Evolutionary conservation across 208 protist genomes (phyloP), one percentile per base, ranked within the genome.

Genomic region (Crithidia fasciculata): DNA sequence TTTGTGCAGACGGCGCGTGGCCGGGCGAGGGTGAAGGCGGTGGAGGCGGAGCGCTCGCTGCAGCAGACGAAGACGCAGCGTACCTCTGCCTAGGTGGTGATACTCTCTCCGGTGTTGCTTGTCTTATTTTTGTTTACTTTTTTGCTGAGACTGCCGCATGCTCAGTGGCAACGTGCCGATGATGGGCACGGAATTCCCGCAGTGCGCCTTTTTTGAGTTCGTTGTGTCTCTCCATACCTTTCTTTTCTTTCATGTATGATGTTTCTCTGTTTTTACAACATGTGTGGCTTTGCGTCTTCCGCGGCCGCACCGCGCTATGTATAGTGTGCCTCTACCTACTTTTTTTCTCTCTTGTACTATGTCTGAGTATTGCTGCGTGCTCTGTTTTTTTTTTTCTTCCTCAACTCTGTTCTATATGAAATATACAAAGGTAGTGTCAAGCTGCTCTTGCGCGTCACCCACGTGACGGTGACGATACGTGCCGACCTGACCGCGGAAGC

Each of bases 1-100:
- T 45, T 82, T 87, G 69, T 96, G 72, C 85, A 86, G 81, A 74
- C 74, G 69, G 71, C 83, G 72, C 69, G 83, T 65, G 47, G 81
- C 60, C 61, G 88, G 65, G 41, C 60, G 6, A 67, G 74, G n/a
- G 68, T 80, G 16, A 59, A 63, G 79, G 69, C 58, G 62, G 69
- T 67, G 37, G 57, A 78, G 55, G 4, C 58, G 10, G 61, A 70
- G 53, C 43, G 41, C 52, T 5, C 39, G 63, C 9, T 18, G 39
- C 47, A 64, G 37, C 44, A 66, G 40, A 39, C 28, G 0, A 50
- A 49, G 40, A 63, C 57, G 43, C 55, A 64, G 55, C 45, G 40
- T 19, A 72, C 3, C 5, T 37, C 55, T 19, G 56, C 50, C 41
- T 58, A 49, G 2, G 45, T 13, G 45, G 45, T 8, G 7, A 49